A percentile compares a stretch with the other conserved stretches of the same genome.
phyloP scores from a whole-genome alignment of 768 basidiomycete species.

The Tylopilus balloui region DNA sequence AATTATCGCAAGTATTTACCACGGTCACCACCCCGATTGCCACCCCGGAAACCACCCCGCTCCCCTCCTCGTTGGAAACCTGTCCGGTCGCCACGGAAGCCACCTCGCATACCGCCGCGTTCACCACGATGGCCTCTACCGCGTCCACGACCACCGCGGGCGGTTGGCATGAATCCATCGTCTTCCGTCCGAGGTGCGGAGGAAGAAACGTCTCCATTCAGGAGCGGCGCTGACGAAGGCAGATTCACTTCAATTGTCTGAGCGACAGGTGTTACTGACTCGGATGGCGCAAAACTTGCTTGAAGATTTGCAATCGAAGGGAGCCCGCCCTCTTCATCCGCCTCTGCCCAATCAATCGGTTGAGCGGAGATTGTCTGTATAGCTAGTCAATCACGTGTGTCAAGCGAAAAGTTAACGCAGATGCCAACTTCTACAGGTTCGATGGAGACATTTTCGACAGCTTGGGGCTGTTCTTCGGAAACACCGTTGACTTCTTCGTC shows the following conservation, averaged over 20 bases:
- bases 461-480: constrained; percentile 18
- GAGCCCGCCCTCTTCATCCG: constrained; percentile 72
- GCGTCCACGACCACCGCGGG: constrained; percentile 46
- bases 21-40: constrained; percentile 30
- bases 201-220: constrained; percentile 21
- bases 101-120: constrained; percentile 39
- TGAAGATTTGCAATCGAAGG: constrained; percentile 76
- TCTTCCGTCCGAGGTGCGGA: constrained; percentile 38
- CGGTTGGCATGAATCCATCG: constrained; percentile 56
- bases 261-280: constrained; percentile 55
- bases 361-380: constrained; percentile 21
- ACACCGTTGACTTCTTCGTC: constrained; percentile 28
- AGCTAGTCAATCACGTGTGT: neutral
- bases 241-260: constrained; percentile 35
- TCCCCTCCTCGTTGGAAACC: constrained; percentile 36
- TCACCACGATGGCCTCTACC: constrained; percentile 41
- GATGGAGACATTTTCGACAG: constrained; percentile 2
- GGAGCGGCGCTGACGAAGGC: constrained; percentile 16
- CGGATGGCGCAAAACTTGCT: constrained; percentile 71
- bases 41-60: constrained; percentile 34
- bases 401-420: neutral
- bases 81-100: constrained; percentile 37
- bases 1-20: constrained; percentile 9
- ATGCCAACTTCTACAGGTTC: constrained; percentile 33
- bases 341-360: constrained; percentile 74